Evolutionary conservation across 441 rosid species (phyloP).

Genomic region (Hura crepitans): DNA sequence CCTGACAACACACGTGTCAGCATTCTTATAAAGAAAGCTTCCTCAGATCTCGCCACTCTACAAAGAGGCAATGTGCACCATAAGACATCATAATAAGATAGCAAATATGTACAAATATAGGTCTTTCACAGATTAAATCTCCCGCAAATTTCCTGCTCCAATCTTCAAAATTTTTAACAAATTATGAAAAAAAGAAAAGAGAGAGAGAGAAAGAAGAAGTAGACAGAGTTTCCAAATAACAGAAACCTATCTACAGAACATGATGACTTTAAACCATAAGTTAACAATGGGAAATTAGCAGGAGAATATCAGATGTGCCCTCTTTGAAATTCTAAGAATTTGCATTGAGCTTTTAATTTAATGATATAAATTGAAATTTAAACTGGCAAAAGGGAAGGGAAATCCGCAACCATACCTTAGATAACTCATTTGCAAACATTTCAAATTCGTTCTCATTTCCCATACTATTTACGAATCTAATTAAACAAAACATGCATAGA

Average conservation of each 20-base stretch:
- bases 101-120: neutral
- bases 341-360: neutral
- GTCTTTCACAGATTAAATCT: neutral
- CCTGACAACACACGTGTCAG: conserved; percentile 19
- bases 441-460: neutral
- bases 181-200: neutral
- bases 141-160: neutral
- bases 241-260: neutral
- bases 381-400: neutral
- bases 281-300: neutral
- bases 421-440: neutral
- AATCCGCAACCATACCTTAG: neutral
- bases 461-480: conserved; percentile 1
- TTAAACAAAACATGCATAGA: neutral
- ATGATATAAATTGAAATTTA: neutral
- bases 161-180: conserved; percentile 3
- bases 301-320: neutral
- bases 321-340: neutral
- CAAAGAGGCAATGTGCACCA: neutral
- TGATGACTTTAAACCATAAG: neutral
- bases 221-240: neutral
- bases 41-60: conserved; percentile 21
- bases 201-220: neutral
- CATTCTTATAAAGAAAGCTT: conserved; percentile 31
- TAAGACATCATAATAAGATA: conserved; percentile 8